Evolutionary conservation across 306 rosid species (phyloP).

Genomic region (Lathyrus tuberosus): DNA sequence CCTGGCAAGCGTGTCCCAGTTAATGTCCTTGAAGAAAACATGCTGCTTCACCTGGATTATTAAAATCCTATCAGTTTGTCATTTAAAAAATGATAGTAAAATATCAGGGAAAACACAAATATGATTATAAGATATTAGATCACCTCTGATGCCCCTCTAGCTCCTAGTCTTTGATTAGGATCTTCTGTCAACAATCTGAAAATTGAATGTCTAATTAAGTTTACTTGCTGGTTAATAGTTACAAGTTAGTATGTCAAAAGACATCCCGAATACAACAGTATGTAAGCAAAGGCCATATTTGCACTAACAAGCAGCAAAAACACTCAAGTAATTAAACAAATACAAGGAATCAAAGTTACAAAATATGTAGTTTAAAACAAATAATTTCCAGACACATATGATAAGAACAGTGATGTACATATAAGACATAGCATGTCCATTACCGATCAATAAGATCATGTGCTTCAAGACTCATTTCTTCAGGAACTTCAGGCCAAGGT

Average conservation of each 20-base stretch:
- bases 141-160: slow-evolving; percentile 97
- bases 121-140: slow-evolving; percentile 32
- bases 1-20: slow-evolving; percentile 98
- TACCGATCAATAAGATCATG: slow-evolving; percentile 89
- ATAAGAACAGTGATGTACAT: slow-evolving; percentile 26
- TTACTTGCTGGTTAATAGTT: slow-evolving; percentile 3
- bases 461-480: slow-evolving; percentile 91
- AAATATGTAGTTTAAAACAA: slow-evolving; percentile 24
- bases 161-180: slow-evolving; percentile 95
- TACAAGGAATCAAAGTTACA: background rate
- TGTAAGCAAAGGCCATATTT: slow-evolving; percentile 5
- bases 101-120: slow-evolving; percentile 26
- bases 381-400: slow-evolving; percentile 15
- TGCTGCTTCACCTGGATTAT: slow-evolving; percentile 89
- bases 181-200: slow-evolving; percentile 91
- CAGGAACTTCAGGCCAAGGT: slow-evolving; percentile 91
- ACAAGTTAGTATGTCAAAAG: slow-evolving; percentile 11
- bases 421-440: slow-evolving; percentile 40
- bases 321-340: background rate
- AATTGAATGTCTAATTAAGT: slow-evolving; percentile 26
- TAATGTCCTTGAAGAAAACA: slow-evolving; percentile 88
- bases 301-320: slow-evolving; percentile 26
- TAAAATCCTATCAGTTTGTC: slow-evolving; percentile 35
- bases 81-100: background rate
- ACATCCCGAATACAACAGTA: slow-evolving; percentile 18